Base-by-base conservation (phyloP, 208 protist species). In the Strigomonas culicis region DNA sequence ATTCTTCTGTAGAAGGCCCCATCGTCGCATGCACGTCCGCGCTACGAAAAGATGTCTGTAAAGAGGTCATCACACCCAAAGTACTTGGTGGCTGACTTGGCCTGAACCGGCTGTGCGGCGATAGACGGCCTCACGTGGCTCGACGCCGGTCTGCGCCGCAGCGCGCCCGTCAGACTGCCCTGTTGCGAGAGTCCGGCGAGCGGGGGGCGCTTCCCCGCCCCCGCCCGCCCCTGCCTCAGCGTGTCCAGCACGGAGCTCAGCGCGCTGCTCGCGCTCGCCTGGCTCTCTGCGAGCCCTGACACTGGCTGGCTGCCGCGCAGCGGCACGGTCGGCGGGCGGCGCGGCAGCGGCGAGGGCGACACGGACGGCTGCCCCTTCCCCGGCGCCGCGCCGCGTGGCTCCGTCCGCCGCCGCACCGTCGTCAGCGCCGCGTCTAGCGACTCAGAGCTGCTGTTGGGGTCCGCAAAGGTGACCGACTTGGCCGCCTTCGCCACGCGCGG, bases 21-120 rank as follows among this genome's bases (percentile, higher is more conserved):
- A n/a, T n/a, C n/a, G n/a, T n/a, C n/a, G n/a, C n/a, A n/a, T n/a
- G n/a, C n/a, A n/a, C n/a, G n/a, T n/a, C n/a, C n/a, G 52, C 8
- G 4, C 75, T 77, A 89, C 1, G 72, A 80, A 27, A 83, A 93
- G 0, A 88, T 39, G 59, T 90, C 82, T 0, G 79, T 72, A 59
- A 93, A 93, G 55, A 92, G 59, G 63, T 89, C 82, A 17, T 92
- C 82, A 25, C 69, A 39, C 7, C 31, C 44, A 66, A 43, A 4
- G 53, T 52, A 13, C 53, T 62, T 15, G 77, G 77, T 15, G 74
- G 71, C 21, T 58, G 47, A 21, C 46, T 59, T 10, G 30, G 19
- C 34, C n/a, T 41, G 49, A 32, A 17, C 22, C 22, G 30, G 17
- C 11, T 25, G 21, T 34, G 36, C 19, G 21, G 32, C 34, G 34